Evolutionary conservation across 2,329 filamentous ascomycete genomes (phyloP), one percentile per base, ranked within the genome.

Genomic region (Magnaporthiopsis rhizophila): DNA sequence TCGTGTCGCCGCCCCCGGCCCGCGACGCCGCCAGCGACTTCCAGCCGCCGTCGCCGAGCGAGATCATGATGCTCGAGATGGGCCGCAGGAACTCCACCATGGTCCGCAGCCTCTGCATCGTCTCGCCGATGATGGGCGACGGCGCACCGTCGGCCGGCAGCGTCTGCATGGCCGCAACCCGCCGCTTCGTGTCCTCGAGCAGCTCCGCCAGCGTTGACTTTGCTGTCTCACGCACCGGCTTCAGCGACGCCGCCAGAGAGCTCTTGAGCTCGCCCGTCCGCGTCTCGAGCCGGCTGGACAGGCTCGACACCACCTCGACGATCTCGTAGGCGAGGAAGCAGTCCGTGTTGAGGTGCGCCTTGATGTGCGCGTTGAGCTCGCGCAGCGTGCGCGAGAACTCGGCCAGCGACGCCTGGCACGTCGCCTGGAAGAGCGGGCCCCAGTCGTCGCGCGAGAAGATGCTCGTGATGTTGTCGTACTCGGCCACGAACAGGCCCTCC

Each of bases 271-370:
- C 92, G 2, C 92, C 92, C 0, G 92, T 96, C 66, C 89, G 87
- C 5, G 85, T 84, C 67, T 97, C 94, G 4, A 99, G 79, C 56
- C 89, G 88, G 64, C 88, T 88, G 2, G 92, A 92, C 61, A 97
- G 82, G 15, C 84, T 84, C 0, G 91, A 90, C 60, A 98, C 86
- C 66, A 97, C 91, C 71, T 97, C 94, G 38, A 96, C 91, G 38
- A 98, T 91, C 73, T 99, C 95, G 74, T 96, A 99, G 9, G 92
- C 92, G 61, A 99, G 83, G 74, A 91, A 98, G 76, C 94, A 98
- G 74, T 99, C 95, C 0, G 92, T 97, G 69, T 87, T 85, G 56
- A 97, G 79, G 72, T 97, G 93, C 57, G 84, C 80, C 73, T 93
- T 92, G 75, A 98, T 92, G 72, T 97, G 93, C 62, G 86, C 83